Base-by-base conservation (phyloP, 106 monocot genomes). In the Dactylorhiza incarnata region DNA sequence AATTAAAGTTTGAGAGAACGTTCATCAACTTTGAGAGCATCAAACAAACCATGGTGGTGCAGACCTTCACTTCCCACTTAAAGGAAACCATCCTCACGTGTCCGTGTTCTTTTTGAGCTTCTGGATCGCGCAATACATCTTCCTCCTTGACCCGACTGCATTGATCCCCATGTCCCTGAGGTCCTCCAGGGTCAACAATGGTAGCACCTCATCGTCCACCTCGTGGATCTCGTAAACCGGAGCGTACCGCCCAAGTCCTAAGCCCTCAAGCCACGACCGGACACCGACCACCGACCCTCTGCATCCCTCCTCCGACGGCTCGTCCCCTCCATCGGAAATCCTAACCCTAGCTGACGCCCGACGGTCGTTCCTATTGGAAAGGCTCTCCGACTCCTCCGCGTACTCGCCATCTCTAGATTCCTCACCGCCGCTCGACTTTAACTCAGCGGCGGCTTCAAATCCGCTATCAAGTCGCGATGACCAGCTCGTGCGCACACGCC, bases 91-190 rank as follows among this genome's bases (percentile, higher is more conserved):
- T 49, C 1, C 11, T 72, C 5, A 72, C 7, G 44, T n/a, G 29
- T 55, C 58, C n/a, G 73, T 74, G 72, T 73, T 74, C 74, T 84
- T 91, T 68, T 79, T 65, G 44, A 99, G 86, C 75, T 86, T 88
- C 77, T 99, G 90, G 24, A 99, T 94, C 9, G 94, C 99, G 74
- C 78, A 89, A 75, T 76, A 90, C 77, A 99, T 79, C 79, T 99
- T 99, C 82, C 99, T 81, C 76, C 90, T 84, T 1, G 99, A 86
- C 11, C 99, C 99, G 13, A 99, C 92, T 0, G 99, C 94, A 73
- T 58, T 90, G 11, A 99, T 99, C 49, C 92, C 94, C 99, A 99
- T 99, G 48, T 99, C 94, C 79, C 84, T 94, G 71, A 99, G 69
- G 68, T 99, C 99, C 48, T 94, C 92, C 55, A 94, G 20, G 0